Base-by-base conservation (phyloP, 2,329 filamentous ascomycete species). In the Thelonectria discophora region DNA sequence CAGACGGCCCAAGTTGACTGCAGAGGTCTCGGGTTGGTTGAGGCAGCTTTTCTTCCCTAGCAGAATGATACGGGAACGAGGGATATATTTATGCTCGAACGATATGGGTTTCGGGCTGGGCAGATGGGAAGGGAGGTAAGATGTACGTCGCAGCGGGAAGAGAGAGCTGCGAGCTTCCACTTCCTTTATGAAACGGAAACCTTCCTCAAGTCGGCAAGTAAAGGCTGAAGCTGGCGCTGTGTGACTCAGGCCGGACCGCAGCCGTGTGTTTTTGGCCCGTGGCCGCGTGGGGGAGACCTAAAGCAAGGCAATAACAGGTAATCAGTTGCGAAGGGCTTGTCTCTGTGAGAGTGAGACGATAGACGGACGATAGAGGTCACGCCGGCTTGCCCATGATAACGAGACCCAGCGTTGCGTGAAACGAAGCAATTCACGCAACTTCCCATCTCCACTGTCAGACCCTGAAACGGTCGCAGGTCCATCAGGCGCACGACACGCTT, bases 401-500 rank as follows among this genome's bases (percentile, higher is more conserved):
- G 7, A 10, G 27, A 10, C 27, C 27, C 27, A 30, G 8, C 6
- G 27, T 30, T 30, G 27, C 27, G 27, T 30, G 27, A 30, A 30
- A 30, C 27, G 27, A 30, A 30, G 27, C 27, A 30, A 30, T 30
- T 30, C 27, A 30, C 27, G 27, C 27, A 30, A 30, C 27, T 30
- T 57, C 47, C 54, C 13, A 46, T 20, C 53, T 48, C 43, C 53
- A 55, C 53, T 30, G 39, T 45, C 37, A 18, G 27, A 30, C 27
- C 27, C 27, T 30, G 27, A 30, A 30, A 30, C 27, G 5, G 27
- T 30, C 9, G 27, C 27, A 30, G 27, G 60, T 57, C 49, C 10
- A 53, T 63, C 34, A 61, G 34, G 62, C 66, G 68, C 65, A 62
- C 61, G 65, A 69, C 60, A 59, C 24, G 39, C 65, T 7, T 50